Base-by-base conservation (phyloP, 352 stramenopile genomes). In the Detonula confervacea region DNA sequence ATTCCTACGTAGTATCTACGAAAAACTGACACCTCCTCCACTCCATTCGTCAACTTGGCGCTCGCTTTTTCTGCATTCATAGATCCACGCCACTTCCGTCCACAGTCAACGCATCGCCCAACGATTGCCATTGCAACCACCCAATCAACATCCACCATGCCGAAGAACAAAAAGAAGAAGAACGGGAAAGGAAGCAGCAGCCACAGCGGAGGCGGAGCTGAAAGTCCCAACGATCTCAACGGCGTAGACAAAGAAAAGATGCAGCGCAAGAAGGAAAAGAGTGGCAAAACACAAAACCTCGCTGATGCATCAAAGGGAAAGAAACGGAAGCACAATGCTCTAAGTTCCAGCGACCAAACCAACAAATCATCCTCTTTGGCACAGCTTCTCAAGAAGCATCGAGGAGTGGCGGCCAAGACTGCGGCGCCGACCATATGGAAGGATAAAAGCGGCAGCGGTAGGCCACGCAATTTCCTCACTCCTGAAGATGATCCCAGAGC, bases 381-480 rank as follows among this genome's bases (percentile, higher is more conserved):
- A 29, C 51, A 60, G 16, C 63, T 47, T 16, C 56, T 85, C 18
- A 81, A 79, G 59, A 65, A 63, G 27, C 18, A 79, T 16, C 55
- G 77, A 56, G 77, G 77, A 7, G 61, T 77, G 18, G 77, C 77
- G 1, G 71, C 73, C 24, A 60, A 63, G 6, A 85, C 77, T 27
- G 71, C 77, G 5, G 24, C 60, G 2, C 68, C 66, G 12, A 71
- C 77, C 7, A 56, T 47, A 52, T 84, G 59, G 59, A 70, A 62
- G 44, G 46, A 44, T n/a, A 61, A 64, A 33, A 29, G 30, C 0
- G 27, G 14, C 16, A 59, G 51, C 37, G 11, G 33, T 42, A 18
- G 18, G 27, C 12, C 11, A 59, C 51, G 30, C 33, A 52, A 35
- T 30, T 88, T 83, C 65, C 49, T 91, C 8, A 89, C 85, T 1